These are phyloP conservation scores for Allantophomopsis cytisporea DNA, from an alignment of 2,329 filamentous ascomycete species.

Conservation along the genomic window DNA sequence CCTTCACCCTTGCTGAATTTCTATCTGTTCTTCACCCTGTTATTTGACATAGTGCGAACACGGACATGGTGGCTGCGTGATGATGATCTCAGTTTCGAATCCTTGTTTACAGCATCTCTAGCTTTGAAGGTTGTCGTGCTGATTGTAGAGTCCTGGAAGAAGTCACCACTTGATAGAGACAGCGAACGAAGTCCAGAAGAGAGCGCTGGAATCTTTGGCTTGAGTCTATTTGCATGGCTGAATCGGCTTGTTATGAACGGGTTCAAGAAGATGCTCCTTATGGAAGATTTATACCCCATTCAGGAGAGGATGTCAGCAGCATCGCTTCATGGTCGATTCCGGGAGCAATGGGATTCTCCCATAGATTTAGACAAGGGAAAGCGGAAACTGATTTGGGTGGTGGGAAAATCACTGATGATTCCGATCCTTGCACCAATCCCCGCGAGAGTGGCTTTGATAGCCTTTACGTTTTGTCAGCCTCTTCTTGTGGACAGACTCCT, in stretches of 20 bases:
- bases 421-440: constrained; percentile 19
- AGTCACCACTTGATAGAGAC: constrained; percentile 18
- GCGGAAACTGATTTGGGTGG: not conserved
- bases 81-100: constrained; percentile 11
- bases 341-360: constrained; percentile 1
- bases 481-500: constrained; percentile 26
- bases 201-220: constrained; percentile 19
- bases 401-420: constrained; percentile 15
- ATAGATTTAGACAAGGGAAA: not conserved
- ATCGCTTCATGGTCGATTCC: constrained; percentile 15
- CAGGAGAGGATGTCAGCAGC: constrained; percentile 12
- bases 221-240: constrained; percentile 24
- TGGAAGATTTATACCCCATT: constrained; percentile 14
- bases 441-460: constrained; percentile 23
- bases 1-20: constrained; percentile 27
- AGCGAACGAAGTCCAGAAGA: constrained; percentile 13
- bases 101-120: constrained; percentile 14
- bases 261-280: constrained; percentile 9
- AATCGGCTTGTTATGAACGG: constrained; percentile 18
- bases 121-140: constrained; percentile 18
- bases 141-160: constrained; percentile 22
- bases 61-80: constrained; percentile 28
- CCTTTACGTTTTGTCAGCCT: constrained; percentile 29
- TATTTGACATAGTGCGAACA: constrained; percentile 28
- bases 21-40: constrained; percentile 26